phyloP scores from a whole-genome alignment of 169 alveolate genomes.

The Eimeria praecox region DNA sequence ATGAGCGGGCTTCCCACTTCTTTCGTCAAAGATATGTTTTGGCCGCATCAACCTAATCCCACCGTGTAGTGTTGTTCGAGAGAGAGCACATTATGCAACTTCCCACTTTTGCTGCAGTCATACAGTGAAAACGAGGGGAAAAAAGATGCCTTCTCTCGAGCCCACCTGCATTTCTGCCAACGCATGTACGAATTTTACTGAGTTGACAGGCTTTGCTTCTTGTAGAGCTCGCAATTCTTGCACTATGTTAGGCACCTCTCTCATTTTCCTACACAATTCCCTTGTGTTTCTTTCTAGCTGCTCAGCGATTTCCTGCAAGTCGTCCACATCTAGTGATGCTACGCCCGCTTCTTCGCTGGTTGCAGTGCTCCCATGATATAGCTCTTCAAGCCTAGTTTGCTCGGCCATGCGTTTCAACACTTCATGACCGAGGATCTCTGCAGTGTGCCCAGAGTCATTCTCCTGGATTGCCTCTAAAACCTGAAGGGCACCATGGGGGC shows the following conservation, averaged over 20 bases:
- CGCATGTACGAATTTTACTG: conserved; percentile 66
- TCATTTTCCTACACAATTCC: conserved; percentile 73
- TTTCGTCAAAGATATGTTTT: not conserved
- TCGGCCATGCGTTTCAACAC: conserved; percentile 49
- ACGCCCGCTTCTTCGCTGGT: conserved; percentile 58
- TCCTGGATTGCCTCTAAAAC: conserved; percentile 75
- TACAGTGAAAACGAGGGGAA: no score
- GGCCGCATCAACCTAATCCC: not conserved
- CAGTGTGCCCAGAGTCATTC: conserved; percentile 67
- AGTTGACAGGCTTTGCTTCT: conserved; percentile 66
- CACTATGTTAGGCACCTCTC: conserved; percentile 75
- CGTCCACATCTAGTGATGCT: conserved; percentile 59
- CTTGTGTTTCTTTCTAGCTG: conserved; percentile 76
- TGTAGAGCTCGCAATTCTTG: conserved; percentile 76
- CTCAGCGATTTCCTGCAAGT: conserved; percentile 74
- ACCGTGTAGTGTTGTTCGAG: not conserved
- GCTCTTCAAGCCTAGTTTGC: conserved; percentile 77
- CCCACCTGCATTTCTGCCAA: conserved; percentile 82
- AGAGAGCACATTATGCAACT: no score
- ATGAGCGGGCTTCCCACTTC: not conserved
- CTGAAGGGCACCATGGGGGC: not conserved
- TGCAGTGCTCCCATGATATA: conserved; percentile 60
- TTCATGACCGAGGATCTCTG: conserved; percentile 77
- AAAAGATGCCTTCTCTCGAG: not conserved
- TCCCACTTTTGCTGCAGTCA: no score